Conservation (phyloP, 129 eudicot genomes). For the Flaveria sonorensis region DNA sequence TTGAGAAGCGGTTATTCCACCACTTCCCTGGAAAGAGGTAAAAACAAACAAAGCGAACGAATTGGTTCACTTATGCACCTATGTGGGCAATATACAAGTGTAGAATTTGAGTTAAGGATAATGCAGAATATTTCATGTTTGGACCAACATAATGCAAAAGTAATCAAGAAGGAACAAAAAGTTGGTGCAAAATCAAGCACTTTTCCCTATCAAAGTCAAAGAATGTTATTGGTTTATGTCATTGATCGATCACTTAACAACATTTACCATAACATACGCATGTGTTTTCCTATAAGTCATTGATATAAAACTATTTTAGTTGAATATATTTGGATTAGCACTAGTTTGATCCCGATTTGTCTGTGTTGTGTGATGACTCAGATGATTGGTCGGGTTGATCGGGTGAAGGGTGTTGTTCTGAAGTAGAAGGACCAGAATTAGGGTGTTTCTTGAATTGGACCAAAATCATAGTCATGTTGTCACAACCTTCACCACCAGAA, state of each 20-base stretch:
- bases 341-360: constrained; percentile 22
- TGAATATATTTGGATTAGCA: not conserved
- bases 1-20: no score
- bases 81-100: no score
- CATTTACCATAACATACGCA: constrained; percentile 1
- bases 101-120: no score
- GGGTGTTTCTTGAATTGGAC: constrained; percentile 60
- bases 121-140: no score
- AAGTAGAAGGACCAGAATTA: constrained; percentile 28
- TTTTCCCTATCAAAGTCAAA: no score
- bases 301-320: not conserved
- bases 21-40: no score
- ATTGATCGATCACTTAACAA: not conserved
- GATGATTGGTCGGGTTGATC: constrained; percentile 10
- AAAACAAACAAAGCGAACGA: no score
- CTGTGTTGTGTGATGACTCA: constrained; percentile 13
- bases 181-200: no score
- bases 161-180: no score
- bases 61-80: no score
- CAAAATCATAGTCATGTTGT: constrained; percentile 92
- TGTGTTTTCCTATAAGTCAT: not conserved
- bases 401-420: constrained; percentile 24
- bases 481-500: constrained; percentile 80
- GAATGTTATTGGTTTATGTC: no score
- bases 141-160: no score